Evolutionary conservation across 2,329 filamentous ascomycete species (phyloP), one percentile per base, ranked within the genome.

Genomic region (Aspergillus alliaceus): DNA sequence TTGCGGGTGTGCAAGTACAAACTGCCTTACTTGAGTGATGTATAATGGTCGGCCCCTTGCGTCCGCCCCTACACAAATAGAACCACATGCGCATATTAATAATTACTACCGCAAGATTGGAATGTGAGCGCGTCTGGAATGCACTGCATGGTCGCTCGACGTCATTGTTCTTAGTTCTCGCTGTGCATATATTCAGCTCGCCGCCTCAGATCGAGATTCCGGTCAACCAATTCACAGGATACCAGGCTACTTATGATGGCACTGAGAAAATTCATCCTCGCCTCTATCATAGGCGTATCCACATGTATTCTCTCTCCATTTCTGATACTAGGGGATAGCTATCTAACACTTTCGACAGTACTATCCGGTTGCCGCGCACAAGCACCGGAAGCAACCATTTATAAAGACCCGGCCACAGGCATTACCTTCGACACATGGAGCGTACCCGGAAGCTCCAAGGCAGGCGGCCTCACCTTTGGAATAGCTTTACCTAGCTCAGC

Each of bases 381-480:
- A 29, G 42, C 42, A 2, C 51, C 51, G 5, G 31, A 46, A 6
- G 8, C 39, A 11, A 20, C 29, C 4, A 9, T 48, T 4, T 54
- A 54, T 15, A 54, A n/a, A 7, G 51, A 54, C n/a, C 31, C 42
- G 1, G 29, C 14, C 1, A 54, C 40, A 11, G 42, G 31, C 6
- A 54, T 54, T 15, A 46, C 15, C 7, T 54, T 54, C 32, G 34
- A 44, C 14, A 37, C 51, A 48, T 54, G 51, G 51, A 54, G 31
- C 11, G 18, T 54, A 4, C 22, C 40, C 1, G 27, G 25, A 0
- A 42, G 22, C 20, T 24, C 24, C 4, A 48, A 48, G 6, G 14
- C 32, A 4, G 54, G 49, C 24, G 50, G 44, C 12, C 11, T 57
- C 4, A 57, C 54, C 4, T 57, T 57, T 29, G 54, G 54, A 34